Base-by-base conservation (phyloP, 306 rosid genomes). In the Erythrophleum fordii region DNA sequence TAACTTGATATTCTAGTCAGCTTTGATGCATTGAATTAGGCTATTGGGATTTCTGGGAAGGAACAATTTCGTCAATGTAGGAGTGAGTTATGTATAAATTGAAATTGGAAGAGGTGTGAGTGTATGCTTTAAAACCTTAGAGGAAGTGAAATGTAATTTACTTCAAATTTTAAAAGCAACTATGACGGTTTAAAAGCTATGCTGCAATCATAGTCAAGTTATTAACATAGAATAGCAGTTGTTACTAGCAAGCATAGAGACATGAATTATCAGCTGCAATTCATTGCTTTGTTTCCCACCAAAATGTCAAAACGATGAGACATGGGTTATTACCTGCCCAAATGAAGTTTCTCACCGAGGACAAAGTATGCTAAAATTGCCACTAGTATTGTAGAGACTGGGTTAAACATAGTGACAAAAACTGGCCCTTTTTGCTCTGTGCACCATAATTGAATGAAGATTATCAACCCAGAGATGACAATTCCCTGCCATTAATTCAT, bases 351-450 rank as follows among this genome's bases (percentile, higher is more conserved):
- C 81, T 95, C 96, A n/a, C 92, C 98, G 1, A 93, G 34, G 83
- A 91, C 89, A 29, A 91, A 95, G 88, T 90, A 93, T 56, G 97
- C 93, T 20, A 95, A 66, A 72, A 86, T 28, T 8, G 97, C 89
- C 48, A 90, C 99, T 31, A 93, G 73, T 53, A 95, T 78, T 2
- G 96, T 82, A 45, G 72, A 61, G 74, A 93, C 84, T 8, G 98
- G 98, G 75, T 80, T 89, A 76, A 92, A 87, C 89, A 95, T 70
- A 6, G 97, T 91, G 59, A 93, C 94, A 77, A 93, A 95, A 75
- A 95, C 98, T 17, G 98, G 98, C 5, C 99, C 98, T 72, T 82
- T 90, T 73, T 85, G 73, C 77, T 87, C 89, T 35, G 89, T 93
- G 83, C 96, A 90, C 96, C 92, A 92, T 5, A 95, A 87, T 81